Conservation (phyloP, 495 filamentous ascomycete species). For the Xylaria grammica region DNA sequence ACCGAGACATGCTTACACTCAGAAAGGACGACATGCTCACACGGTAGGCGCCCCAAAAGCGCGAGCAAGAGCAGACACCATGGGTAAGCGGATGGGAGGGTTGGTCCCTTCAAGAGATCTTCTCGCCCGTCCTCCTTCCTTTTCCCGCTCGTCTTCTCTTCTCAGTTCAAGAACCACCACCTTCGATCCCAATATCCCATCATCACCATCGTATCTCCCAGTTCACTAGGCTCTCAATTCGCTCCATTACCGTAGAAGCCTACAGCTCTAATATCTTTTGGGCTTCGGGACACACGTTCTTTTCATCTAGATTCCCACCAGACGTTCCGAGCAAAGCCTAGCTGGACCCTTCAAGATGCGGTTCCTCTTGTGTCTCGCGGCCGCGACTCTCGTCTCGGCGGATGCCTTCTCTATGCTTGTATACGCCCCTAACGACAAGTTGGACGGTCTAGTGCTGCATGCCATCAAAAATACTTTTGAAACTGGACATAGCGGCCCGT, state of each 20-base stretch:
- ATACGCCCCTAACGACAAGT: constrained; percentile 27
- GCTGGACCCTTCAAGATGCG: background rate
- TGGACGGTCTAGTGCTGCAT: constrained; percentile 28
- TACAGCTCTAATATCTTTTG: background rate
- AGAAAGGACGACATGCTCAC: background rate
- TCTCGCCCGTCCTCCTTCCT: background rate
- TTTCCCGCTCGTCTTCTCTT: background rate
- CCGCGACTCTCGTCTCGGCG: background rate
- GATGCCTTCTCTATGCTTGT: constrained; percentile 23
- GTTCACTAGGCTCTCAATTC: background rate
- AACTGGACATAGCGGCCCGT: constrained; percentile 25
- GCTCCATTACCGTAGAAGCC: background rate
- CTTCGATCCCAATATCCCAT: background rate
- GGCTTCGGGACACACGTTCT: background rate
- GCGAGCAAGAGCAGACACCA: background rate
- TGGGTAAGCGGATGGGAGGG: background rate
- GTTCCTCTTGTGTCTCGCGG: constrained; percentile 1
- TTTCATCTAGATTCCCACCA: background rate
- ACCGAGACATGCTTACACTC: background rate
- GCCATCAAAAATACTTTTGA: constrained; percentile 31
- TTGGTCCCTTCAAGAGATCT: background rate
- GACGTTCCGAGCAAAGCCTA: background rate
- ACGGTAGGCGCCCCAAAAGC: background rate
- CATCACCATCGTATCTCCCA: background rate
- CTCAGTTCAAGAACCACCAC: background rate